A percentile compares a stretch with the other conserved stretches of the same genome.
Conservation (phyloP, 495 filamentous ascomycete species). For the Aspergillus steynii region DNA sequence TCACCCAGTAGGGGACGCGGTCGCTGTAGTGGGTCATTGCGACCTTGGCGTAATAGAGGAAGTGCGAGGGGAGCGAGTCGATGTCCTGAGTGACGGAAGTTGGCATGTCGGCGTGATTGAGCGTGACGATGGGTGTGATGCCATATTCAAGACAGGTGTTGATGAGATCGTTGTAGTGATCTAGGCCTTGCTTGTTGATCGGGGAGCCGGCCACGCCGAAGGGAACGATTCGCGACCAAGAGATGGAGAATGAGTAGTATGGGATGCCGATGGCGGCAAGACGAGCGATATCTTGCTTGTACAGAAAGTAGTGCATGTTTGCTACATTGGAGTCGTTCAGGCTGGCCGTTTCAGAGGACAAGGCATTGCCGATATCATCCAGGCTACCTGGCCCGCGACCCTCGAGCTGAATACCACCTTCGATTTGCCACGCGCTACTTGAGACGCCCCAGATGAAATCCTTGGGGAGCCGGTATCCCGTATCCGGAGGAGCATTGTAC, state of each 20-base stretch:
- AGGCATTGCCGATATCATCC: slow-evolving; percentile 27
- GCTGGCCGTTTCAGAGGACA: slow-evolving; percentile 13
- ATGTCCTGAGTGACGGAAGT: slow-evolving; percentile 29
- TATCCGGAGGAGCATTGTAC: slow-evolving; percentile 30
- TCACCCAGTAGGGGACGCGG: slow-evolving; percentile 47
- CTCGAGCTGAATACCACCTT: slow-evolving; percentile 46
- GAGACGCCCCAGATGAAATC: slow-evolving; percentile 56
- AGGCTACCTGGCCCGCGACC: slow-evolving; percentile 40
- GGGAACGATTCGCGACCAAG: slow-evolving; percentile 47
- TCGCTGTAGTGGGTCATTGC: slow-evolving; percentile 43
- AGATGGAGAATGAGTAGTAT: slow-evolving; percentile 48
- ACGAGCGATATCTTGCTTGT: slow-evolving; percentile 52
- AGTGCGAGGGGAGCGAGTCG: slow-evolving; percentile 35
- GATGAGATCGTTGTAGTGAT: slow-evolving; percentile 51
- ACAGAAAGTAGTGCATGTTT: slow-evolving; percentile 50
- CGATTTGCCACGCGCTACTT: slow-evolving; percentile 50
- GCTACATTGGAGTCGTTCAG: slow-evolving; percentile 35
- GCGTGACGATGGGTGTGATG: slow-evolving; percentile 43
- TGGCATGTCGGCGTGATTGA: slow-evolving; percentile 46
- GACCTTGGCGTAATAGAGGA: slow-evolving; percentile 40
- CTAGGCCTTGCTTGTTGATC: slow-evolving; percentile 42
- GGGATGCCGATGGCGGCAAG: slow-evolving; percentile 49
- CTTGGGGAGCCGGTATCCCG: slow-evolving; percentile 34
- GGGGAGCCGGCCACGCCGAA: slow-evolving; percentile 44
- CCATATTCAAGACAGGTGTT: slow-evolving; percentile 40